phyloP scores from a whole-genome alignment of 139 green algal species.

The Coccomyxa sp. region DNA sequence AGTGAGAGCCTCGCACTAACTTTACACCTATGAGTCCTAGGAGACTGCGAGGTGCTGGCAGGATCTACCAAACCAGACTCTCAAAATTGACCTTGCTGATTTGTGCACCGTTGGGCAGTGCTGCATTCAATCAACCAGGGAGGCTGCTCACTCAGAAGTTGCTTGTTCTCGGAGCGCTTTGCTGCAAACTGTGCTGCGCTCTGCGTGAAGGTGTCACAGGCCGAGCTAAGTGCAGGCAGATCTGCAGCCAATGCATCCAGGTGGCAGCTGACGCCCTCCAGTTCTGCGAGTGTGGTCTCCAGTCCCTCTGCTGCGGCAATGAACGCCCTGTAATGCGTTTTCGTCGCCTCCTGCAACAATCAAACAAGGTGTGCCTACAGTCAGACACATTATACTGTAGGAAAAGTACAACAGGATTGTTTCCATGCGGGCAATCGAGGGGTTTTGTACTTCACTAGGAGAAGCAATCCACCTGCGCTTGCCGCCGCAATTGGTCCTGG shows the following conservation, averaged over 20 bases:
- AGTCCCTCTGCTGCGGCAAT: conserved; percentile 51
- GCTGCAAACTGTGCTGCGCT: conserved; percentile 38
- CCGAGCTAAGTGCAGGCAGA: conserved; percentile 54
- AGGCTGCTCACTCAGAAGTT: conserved; percentile 39
- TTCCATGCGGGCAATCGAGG: no score
- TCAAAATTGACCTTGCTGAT: no score
- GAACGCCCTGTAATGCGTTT: conserved; percentile 67
- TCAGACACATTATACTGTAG: neutral
- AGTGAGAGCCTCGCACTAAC: no score
- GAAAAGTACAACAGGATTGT: no score
- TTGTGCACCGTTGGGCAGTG: no score
- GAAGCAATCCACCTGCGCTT: conserved; percentile 23
- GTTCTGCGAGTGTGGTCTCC: conserved; percentile 13
- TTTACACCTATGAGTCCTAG: no score
- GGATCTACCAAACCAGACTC: no score
- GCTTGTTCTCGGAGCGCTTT: conserved; percentile 58
- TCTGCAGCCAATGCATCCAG: conserved; percentile 35
- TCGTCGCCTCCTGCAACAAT: conserved; percentile 52
- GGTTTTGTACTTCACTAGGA: no score
- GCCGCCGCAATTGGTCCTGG: conserved; percentile 64
- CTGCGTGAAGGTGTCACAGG: conserved; percentile 57
- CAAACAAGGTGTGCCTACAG: neutral
- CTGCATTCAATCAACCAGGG: no score
- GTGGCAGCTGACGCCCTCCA: conserved; percentile 12
- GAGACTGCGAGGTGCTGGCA: no score